Conservation (phyloP, 2,329 filamentous ascomycete species). For the Aspergillus brasiliensis region DNA sequence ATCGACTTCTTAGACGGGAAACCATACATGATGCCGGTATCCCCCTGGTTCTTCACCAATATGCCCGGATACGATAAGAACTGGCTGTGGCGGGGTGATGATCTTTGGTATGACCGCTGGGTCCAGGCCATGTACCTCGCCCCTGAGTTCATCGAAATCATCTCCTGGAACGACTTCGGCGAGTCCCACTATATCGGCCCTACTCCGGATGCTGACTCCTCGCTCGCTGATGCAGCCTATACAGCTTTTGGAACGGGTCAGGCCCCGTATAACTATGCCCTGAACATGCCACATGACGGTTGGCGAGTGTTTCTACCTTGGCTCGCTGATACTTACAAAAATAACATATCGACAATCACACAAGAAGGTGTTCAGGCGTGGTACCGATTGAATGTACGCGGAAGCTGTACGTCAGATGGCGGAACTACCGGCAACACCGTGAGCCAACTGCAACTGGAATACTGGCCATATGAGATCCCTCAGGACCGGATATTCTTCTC, state of each 20-base stretch:
- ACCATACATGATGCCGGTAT: constrained; percentile 56
- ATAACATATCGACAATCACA: constrained; percentile 19
- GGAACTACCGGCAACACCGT: constrained; percentile 32
- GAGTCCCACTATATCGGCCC: constrained; percentile 62
- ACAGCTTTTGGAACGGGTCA: constrained; percentile 30
- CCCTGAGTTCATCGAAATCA: constrained; percentile 57
- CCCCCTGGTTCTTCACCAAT: constrained; percentile 61
- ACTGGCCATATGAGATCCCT: constrained; percentile 14
- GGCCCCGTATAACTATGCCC: constrained; percentile 43
- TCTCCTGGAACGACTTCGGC: constrained; percentile 64
- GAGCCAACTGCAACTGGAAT: constrained; percentile 24
- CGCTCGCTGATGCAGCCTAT: constrained; percentile 26
- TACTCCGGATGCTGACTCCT: not conserved
- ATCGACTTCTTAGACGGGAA: constrained; percentile 38
- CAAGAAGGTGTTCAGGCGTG: constrained; percentile 27
- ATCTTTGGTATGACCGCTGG: constrained; percentile 64
- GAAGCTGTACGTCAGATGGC: constrained; percentile 21
- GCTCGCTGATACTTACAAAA: constrained; percentile 39
- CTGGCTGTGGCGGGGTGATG: constrained; percentile 63
- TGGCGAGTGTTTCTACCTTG: constrained; percentile 37
- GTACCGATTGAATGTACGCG: constrained; percentile 24
- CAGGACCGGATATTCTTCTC: constrained; percentile 28
- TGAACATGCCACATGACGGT: constrained; percentile 31
- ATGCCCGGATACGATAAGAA: constrained; percentile 60
- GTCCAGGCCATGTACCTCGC: constrained; percentile 52